Evolutionary conservation across 768 basidiomycete species (phyloP), one percentile per base, ranked within the genome.

Genomic region (Candolleomyces aberdarensis): DNA sequence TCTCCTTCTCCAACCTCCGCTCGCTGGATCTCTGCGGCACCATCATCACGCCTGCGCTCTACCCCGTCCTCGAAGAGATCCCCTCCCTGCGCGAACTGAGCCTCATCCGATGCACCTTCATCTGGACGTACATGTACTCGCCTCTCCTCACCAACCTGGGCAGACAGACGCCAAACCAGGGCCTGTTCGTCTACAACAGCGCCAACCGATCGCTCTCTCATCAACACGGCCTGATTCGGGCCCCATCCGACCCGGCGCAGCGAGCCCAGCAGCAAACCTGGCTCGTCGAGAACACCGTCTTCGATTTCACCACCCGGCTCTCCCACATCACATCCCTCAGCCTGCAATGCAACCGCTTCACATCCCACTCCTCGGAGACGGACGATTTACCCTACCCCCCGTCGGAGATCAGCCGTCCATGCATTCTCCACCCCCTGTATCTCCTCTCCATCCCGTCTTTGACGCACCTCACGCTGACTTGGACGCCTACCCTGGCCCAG

Each of bases 71-170:
- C 11, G 67, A 64, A 0, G 48, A 58, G 7, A 64, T 72, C 48
- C 67, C 72, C 3, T 63, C 65, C 7, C 66, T 74, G 14, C 69
- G 66, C n/a, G 61, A 63, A 9, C 64, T 74, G 11, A 62, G 32
- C 49, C 55, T 73, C 22, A 57, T 47, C 13, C 60, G 66, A 13
- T 73, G 72, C 62, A 64, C 32, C 8, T 68, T 69, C 56, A 50
- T 69, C 20, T 58, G 44, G 20, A 58, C 68, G 0, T 55, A 64
- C 5, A 56, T 48, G 5, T 53, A 64, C 0, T 67, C 64, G n/a
- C 53, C 36, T 8, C 57, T 58, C 15, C 43, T 56, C 31, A 44
- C 60, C 43, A 57, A 43, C 29, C 50, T 64, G 2, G 60, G 60
- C 14, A 13, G 57, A 15, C 61, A 57, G 17, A 26, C 50, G 19